A percentile compares a stretch with the other conserved stretches of the same genome.
phyloP scores from a whole-genome alignment of 495 filamentous ascomycete genomes.

The Aspergillus panamensis region DNA sequence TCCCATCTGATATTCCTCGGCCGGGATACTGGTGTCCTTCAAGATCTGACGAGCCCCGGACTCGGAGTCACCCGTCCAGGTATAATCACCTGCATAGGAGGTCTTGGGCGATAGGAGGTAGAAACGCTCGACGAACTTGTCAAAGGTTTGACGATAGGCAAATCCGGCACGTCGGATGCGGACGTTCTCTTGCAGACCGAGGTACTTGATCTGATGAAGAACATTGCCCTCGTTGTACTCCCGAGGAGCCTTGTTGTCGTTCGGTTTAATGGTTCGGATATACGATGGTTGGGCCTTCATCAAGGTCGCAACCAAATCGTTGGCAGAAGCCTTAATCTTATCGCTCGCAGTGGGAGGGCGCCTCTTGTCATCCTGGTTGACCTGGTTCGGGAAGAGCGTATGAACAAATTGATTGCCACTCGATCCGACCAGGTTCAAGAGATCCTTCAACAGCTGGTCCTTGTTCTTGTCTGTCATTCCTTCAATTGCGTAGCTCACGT shows the following conservation, averaged over 20 bases:
- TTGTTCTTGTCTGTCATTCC: slow-evolving; percentile 99
- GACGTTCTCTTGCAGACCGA: slow-evolving; percentile 98
- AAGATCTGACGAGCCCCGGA: slow-evolving; percentile 90
- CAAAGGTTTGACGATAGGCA: slow-evolving; percentile 95
- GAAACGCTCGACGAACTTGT: slow-evolving; percentile 98
- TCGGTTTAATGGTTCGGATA: slow-evolving; percentile 98
- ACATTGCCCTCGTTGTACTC: slow-evolving; percentile 93
- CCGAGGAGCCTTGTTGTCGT: slow-evolving; percentile 92
- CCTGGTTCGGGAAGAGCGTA: slow-evolving; percentile 82
- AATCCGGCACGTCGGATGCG: slow-evolving; percentile 95
- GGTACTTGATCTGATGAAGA: slow-evolving; percentile 98
- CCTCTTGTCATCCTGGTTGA: slow-evolving; percentile 93
- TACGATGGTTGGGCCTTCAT: slow-evolving; percentile 98
- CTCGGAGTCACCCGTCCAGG: slow-evolving; percentile 82
- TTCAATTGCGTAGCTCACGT: slow-evolving; percentile 91
- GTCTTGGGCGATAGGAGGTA: slow-evolving; percentile 93
- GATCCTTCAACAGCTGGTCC: slow-evolving; percentile 91
- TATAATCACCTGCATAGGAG: slow-evolving; percentile 95
- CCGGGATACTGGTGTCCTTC: slow-evolving; percentile 90
- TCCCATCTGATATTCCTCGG: slow-evolving; percentile 96
- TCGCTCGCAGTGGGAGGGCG: slow-evolving; percentile 93
- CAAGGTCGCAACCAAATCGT: slow-evolving; percentile 88
- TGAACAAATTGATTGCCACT: slow-evolving; percentile 85
- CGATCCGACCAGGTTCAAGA: slow-evolving; percentile 80
- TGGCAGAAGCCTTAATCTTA: slow-evolving; percentile 94